Evolutionary conservation across 306 rosid genomes (phyloP).

Genomic region (Fragaria nilgerrensis): DNA sequence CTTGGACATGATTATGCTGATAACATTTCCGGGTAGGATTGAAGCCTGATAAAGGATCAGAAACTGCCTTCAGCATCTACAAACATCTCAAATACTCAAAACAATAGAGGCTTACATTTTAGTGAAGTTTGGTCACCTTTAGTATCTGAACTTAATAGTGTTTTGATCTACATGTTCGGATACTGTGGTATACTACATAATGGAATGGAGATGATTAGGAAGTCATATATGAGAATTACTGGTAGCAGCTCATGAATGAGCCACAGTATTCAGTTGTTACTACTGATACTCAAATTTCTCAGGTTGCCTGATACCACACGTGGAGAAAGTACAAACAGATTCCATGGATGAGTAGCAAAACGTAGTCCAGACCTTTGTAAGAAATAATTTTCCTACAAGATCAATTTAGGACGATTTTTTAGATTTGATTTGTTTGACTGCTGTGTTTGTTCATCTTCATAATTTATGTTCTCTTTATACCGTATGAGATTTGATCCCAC

Average conservation of each 20-base stretch:
- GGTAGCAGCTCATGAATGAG: not conserved
- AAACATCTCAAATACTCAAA: not conserved
- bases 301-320: constrained; percentile 35
- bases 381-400: constrained; percentile 37
- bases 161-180: constrained; percentile 22
- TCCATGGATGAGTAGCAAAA: constrained; percentile 73
- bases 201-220: constrained; percentile 51
- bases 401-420: too few relatives aligned
- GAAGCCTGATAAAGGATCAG: constrained; percentile 49
- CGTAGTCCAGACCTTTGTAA: constrained; percentile 61
- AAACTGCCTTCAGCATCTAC: not conserved
- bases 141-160: constrained; percentile 17
- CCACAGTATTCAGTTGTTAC: constrained; percentile 29
- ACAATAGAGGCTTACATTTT: not conserved
- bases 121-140: not conserved
- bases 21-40: constrained; percentile 79
- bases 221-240: not conserved
- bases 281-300: constrained; percentile 8
- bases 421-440: too few relatives aligned
- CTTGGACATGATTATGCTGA: constrained; percentile 64
- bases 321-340: constrained; percentile 55
- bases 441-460: too few relatives aligned
- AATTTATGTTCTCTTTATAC: too few relatives aligned
- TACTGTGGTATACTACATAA: constrained; percentile 62
- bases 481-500: too few relatives aligned